Evolutionary conservation across 176 grass and related monocot genomes (phyloP).

Genomic region (Bonia amplexicaulis): DNA sequence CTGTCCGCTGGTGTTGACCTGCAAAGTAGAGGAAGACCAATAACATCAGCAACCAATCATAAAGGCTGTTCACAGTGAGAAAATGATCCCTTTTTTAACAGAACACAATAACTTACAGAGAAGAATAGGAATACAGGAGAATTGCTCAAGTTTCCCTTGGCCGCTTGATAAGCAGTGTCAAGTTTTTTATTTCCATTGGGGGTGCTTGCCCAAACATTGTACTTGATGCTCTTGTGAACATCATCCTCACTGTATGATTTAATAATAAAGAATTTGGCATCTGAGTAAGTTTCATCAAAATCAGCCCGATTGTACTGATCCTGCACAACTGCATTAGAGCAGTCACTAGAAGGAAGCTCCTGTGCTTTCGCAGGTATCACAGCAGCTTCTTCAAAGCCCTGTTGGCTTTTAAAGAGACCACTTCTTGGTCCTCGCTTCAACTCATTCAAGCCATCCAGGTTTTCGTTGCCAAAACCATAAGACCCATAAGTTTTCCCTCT

Average conservation of each 20-base stretch:
- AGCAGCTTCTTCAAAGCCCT: constrained; percentile 25
- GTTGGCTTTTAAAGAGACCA: constrained; percentile 50
- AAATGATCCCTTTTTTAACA: background rate
- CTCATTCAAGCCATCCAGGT: constrained; percentile 69
- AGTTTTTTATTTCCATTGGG: constrained; percentile 91
- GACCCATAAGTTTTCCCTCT: constrained; percentile 58
- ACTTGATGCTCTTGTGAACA: constrained; percentile 90
- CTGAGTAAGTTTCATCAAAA: constrained; percentile 55
- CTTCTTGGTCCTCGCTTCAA: constrained; percentile 81
- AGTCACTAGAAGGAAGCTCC: constrained; percentile 23
- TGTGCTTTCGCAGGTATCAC: constrained; percentile 39
- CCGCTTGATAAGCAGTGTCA: constrained; percentile 70
- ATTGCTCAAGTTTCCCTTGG: constrained; percentile 51
- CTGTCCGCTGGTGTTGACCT: constrained; percentile 82
- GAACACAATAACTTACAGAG: constrained; percentile 56
- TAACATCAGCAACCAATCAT: constrained; percentile 17
- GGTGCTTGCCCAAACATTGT: constrained; percentile 91
- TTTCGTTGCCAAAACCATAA: constrained; percentile 56
- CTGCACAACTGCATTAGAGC: constrained; percentile 26
- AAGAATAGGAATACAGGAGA: constrained; percentile 80
- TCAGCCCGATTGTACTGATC: constrained; percentile 71
- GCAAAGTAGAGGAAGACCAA: constrained; percentile 8
- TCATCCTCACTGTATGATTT: constrained; percentile 97
- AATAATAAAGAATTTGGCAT: constrained; percentile 87
- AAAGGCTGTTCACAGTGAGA: background rate